Percentiles rank a stretch among this genome's conserved stretches.
Evolutionary conservation across 2,329 filamentous ascomycete species (phyloP).

Genomic region (Apiospora aurea): DNA sequence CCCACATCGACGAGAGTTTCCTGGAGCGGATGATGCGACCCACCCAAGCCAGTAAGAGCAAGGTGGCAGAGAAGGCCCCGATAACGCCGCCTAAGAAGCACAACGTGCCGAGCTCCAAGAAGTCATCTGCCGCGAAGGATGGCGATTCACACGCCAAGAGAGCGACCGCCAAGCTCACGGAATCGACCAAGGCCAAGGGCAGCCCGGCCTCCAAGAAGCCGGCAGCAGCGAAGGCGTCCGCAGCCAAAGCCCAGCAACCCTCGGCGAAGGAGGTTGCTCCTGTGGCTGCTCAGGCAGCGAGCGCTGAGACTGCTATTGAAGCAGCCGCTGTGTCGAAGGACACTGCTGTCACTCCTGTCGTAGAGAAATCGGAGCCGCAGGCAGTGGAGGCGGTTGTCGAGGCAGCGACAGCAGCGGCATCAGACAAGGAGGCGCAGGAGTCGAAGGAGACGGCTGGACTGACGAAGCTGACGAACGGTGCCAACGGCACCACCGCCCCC

Average conservation of each 20-base stretch:
- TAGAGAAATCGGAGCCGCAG: conserved; percentile 26
- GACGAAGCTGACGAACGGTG: conserved; percentile 29
- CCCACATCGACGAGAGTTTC: conserved; percentile 72
- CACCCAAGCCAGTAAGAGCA: conserved; percentile 72
- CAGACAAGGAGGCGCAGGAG: conserved; percentile 15
- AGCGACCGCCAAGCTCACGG: neutral
- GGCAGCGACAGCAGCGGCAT: conserved; percentile 21
- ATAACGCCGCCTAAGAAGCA: conserved; percentile 57
- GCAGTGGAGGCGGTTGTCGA: conserved; percentile 25
- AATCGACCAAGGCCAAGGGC: conserved; percentile 5
- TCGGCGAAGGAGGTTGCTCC: conserved; percentile 38
- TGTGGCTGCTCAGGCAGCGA: conserved; percentile 30
- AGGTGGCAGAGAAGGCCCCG: conserved; percentile 68
- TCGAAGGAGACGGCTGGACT: conserved; percentile 27
- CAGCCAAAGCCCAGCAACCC: conserved; percentile 30
- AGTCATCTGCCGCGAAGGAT: conserved; percentile 20
- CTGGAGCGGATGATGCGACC: conserved; percentile 84
- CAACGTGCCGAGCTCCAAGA: conserved; percentile 27
- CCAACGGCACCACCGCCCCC: neutral
- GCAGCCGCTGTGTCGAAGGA: conserved; percentile 26
- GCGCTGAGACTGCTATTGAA: conserved; percentile 27
- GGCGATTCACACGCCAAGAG: conserved; percentile 4
- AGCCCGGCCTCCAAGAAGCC: conserved; percentile 32
- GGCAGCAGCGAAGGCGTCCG: conserved; percentile 14
- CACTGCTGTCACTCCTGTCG: conserved; percentile 28